phyloP scores from a whole-genome alignment of 2,329 filamentous ascomycete species.

The Ophiostoma sp. region DNA sequence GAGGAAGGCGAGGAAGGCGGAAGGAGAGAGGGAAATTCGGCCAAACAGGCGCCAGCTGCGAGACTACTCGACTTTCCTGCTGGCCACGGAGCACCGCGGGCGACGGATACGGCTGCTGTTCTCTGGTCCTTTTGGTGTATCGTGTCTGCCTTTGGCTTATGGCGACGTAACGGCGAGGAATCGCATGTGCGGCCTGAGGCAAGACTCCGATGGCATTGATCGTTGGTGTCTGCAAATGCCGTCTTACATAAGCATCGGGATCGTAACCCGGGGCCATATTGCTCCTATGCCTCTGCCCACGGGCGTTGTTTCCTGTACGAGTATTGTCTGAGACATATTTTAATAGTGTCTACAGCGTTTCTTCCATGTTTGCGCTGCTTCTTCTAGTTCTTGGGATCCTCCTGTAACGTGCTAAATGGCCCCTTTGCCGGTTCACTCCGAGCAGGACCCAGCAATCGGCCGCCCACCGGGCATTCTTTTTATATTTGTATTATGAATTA shows the following conservation, averaged over 20 bases:
- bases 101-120: not conserved
- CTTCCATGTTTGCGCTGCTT: not conserved
- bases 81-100: not conserved
- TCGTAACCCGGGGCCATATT: not conserved
- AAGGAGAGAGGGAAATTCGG: not conserved
- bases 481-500: not conserved
- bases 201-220: not conserved
- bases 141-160: not conserved
- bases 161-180: not conserved
- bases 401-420: not conserved
- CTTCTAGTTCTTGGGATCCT: not conserved
- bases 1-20: not conserved
- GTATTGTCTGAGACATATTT: not conserved
- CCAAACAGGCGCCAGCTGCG: constrained; percentile 1
- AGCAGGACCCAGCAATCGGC: not conserved
- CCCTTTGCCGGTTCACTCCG: constrained; percentile 14
- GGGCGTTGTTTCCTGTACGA: constrained; percentile 1
- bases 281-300: not conserved
- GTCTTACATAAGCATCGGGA: constrained; percentile 2
- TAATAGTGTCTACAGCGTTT: not conserved
- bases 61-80: not conserved
- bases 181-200: not conserved
- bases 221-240: not conserved
- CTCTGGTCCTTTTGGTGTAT: not conserved
- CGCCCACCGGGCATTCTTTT: not conserved